Conservation (phyloP, 352 stramenopile genomes). For the Pythium volutum region DNA sequence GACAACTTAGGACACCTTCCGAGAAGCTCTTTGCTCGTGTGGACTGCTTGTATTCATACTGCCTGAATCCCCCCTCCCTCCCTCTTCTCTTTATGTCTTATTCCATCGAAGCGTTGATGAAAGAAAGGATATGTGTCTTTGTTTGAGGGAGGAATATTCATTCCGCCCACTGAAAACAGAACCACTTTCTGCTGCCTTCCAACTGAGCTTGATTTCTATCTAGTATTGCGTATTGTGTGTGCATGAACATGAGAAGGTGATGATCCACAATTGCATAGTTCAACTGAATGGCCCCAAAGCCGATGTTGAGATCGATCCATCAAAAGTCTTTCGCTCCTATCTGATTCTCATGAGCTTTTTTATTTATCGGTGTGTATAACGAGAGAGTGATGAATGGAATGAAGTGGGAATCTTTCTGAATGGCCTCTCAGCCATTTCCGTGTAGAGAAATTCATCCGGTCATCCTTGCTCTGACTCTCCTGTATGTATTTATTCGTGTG, state of each 20-base stretch:
- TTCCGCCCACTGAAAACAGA: slow-evolving; percentile 53
- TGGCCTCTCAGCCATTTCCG: slow-evolving; percentile 26
- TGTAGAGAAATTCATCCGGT: slow-evolving; percentile 58
- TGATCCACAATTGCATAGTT: slow-evolving; percentile 79
- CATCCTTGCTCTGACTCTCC: slow-evolving; percentile 81
- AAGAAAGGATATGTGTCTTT: slow-evolving; percentile 75
- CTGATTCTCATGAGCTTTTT: slow-evolving; percentile 50
- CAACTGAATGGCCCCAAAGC: slow-evolving; percentile 59
- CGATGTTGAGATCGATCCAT: slow-evolving; percentile 58
- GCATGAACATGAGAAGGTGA: slow-evolving; percentile 46
- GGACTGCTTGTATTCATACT: slow-evolving; percentile 86
- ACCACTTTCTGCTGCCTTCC: slow-evolving; percentile 86
- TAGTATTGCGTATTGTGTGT: slow-evolving; percentile 15
- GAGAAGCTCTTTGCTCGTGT: slow-evolving; percentile 72
- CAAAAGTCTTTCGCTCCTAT: slow-evolving; percentile 87
- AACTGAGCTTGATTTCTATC: slow-evolving; percentile 61
- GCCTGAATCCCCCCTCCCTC: slow-evolving; percentile 40
- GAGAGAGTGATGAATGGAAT: slow-evolving; percentile 76
- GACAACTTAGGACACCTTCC: slow-evolving; percentile 82
- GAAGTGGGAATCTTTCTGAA: slow-evolving; percentile 84
- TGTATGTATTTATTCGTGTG: neutral
- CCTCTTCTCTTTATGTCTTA: slow-evolving; percentile 20
- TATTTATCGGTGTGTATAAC: slow-evolving; percentile 6
- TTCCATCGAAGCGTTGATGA: slow-evolving; percentile 53
- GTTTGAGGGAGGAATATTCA: slow-evolving; percentile 36